A percentile compares a stretch with the other conserved stretches of the same genome.
Evolutionary conservation across 106 monocot genomes (phyloP).

Genomic region (Allium sativum): DNA sequence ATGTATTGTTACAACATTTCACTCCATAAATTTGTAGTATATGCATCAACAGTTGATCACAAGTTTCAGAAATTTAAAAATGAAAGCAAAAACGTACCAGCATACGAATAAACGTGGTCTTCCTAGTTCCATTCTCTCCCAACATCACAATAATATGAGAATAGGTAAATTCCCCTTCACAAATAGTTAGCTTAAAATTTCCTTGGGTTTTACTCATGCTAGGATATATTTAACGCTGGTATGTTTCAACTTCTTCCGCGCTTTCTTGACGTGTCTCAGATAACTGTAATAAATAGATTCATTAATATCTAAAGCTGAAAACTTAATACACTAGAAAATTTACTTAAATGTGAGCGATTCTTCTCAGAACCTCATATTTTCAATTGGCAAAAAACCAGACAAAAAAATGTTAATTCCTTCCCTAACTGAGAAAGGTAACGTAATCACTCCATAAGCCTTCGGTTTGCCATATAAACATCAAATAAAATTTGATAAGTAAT

Average conservation of each 20-base stretch:
- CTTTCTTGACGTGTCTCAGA: constrained; percentile 88
- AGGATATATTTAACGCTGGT: constrained; percentile 86
- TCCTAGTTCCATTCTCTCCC: constrained; percentile 96
- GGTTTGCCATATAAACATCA: constrained; percentile 98
- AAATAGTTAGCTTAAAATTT: constrained; percentile 72
- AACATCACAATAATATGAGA: constrained; percentile 98
- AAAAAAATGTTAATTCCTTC: constrained; percentile 98
- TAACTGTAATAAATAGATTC: constrained; percentile 39
- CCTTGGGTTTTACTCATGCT: constrained; percentile 84
- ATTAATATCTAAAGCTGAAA: background rate
- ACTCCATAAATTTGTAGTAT: background rate
- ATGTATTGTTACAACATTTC: no score
- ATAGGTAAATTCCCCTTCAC: constrained; percentile 92
- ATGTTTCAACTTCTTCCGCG: constrained; percentile 85
- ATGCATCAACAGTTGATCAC: background rate
- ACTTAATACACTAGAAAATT: background rate
- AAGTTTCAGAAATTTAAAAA: background rate
- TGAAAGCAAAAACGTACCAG: constrained; percentile 42
- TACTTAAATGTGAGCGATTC: constrained; percentile 93
- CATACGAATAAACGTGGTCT: constrained; percentile 98
- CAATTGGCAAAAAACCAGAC: constrained; percentile 94
- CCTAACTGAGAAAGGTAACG: constrained; percentile 89
- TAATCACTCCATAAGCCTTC: constrained; percentile 98
- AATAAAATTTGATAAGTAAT: constrained; percentile 98
- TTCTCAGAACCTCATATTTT: constrained; percentile 91